Base-by-base conservation (phyloP, 768 basidiomycete species). In the Macrocybe gigantea region DNA sequence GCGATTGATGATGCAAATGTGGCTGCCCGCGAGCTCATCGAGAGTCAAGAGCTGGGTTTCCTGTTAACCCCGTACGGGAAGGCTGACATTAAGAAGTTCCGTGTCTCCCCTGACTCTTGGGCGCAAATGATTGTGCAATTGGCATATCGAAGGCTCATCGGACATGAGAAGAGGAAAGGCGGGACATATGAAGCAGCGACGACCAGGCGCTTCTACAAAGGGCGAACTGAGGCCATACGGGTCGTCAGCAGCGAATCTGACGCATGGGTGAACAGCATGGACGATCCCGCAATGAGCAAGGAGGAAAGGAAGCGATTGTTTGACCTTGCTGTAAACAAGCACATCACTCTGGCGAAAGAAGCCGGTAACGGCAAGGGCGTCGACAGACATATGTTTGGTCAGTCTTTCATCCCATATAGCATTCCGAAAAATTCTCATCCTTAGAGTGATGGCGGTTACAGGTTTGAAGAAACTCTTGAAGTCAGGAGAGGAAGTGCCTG, bases 171-270 rank as follows among this genome's bases (percentile, higher is more conserved):
- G 69, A 64, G 81, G 52, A 69, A 70, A 30, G 92, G 88, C 2
- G 89, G 79, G 5, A 93, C 92, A n/a, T 97, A 97, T 61, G 94
- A 97, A 67, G 87, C 91, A 48, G 93, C 93, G 33, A 84, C 88
- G 51, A 93, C 92, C n/a, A 76, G 94, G 32, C 80, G 78, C 62
- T 96, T 88, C 66, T 76, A 77, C 66, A 88, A 93, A 60, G 94
- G 94, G 10, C 77, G 94, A 41, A 97, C 94, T 22, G 94, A 97
- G 68, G 85, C 90, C n/a, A 91, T 97, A 49, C 75, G 94, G 5
- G 84, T 91, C 43, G 85, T 92, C 10, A 84, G 80, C 9, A 71
- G 69, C 40, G 86, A 94, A 65, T 78, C 81, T 33, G 88, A 89
- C 57, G 78, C 74, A 9, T 97, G 86, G 77, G 83, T 80, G n/a